Evolutionary conservation across 148 eudicot genomes (phyloP).

Genomic region (Euryodendron excelsum): DNA sequence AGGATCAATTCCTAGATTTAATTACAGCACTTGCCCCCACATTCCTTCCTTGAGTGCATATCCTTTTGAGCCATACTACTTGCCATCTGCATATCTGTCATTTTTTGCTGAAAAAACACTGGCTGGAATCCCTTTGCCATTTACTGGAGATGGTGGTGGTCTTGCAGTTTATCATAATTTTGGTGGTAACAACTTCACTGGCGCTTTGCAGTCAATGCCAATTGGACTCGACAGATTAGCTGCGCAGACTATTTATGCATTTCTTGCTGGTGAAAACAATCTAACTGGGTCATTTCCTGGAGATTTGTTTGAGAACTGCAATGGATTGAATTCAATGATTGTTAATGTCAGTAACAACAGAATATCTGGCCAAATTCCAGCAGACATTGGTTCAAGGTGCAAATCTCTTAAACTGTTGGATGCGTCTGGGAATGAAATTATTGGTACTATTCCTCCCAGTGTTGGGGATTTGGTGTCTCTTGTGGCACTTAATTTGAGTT

Average conservation of each 20-base stretch:
- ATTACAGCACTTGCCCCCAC: conserved; percentile 25
- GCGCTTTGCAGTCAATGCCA: conserved; percentile 33
- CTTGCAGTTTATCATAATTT: conserved; percentile 39
- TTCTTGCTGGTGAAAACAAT: conserved; percentile 49
- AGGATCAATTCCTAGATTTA: conserved; percentile 47
- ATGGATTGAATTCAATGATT: conserved; percentile 28
- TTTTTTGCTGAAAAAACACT: conserved; percentile 26
- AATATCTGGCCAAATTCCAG: conserved; percentile 39
- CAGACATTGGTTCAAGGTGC: conserved; percentile 27
- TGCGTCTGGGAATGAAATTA: conserved; percentile 42
- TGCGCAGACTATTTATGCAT: conserved; percentile 38
- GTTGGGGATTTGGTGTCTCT: conserved; percentile 39
- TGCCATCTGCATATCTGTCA: conserved; percentile 33
- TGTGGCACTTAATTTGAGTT: conserved; percentile 37
- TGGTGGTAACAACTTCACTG: conserved; percentile 46
- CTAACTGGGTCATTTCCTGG: conserved; percentile 39
- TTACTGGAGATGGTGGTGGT: conserved; percentile 16
- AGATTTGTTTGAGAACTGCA: conserved; percentile 37
- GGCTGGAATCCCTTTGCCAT: conserved; percentile 14
- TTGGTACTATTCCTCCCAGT: conserved; percentile 38
- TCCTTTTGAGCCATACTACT: conserved; percentile 19
- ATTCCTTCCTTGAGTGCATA: conserved; percentile 7
- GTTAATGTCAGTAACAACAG: conserved; percentile 41
- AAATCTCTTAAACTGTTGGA: conserved; percentile 37
- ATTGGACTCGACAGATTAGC: conserved; percentile 29